phyloP scores from a whole-genome alignment of 345 rosid genomes.

The Rhodamnia rubescens region DNA sequence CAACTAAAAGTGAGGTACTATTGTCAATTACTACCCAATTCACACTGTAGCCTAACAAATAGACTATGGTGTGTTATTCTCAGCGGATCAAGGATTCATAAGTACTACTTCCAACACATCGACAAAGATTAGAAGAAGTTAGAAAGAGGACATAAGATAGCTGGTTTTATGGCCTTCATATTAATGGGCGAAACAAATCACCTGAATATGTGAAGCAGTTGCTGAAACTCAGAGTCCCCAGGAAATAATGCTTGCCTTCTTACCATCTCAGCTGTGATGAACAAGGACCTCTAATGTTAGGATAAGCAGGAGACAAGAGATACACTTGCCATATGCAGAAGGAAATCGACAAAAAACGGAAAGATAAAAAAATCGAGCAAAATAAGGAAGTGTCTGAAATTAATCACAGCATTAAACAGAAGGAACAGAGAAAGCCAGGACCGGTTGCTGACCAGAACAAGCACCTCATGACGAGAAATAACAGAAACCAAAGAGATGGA shows the following conservation, averaged over 20 bases:
- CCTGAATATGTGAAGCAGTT: conserved; percentile 92
- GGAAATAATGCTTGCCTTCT: conserved; percentile 90
- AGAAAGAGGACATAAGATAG: background rate
- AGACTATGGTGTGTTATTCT: background rate
- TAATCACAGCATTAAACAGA: background rate
- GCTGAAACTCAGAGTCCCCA: conserved; percentile 93
- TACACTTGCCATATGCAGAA: background rate
- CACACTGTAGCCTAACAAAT: background rate
- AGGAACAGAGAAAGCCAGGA: background rate
- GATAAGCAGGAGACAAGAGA: background rate
- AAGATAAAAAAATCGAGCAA: background rate
- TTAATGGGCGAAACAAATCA: background rate
- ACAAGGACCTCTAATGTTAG: background rate
- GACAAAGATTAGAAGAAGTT: background rate
- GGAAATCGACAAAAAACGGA: background rate
- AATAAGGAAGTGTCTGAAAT: background rate
- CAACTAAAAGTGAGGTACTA: background rate
- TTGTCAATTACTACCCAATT: background rate
- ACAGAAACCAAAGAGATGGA: background rate
- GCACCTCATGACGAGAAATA: background rate
- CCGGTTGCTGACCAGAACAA: background rate
- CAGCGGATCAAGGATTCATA: background rate
- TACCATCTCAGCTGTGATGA: conserved; percentile 60
- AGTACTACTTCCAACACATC: background rate
- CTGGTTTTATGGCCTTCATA: background rate